phyloP scores from a whole-genome alignment of 257 asterid species.

The Nicotiana noctiflora region DNA sequence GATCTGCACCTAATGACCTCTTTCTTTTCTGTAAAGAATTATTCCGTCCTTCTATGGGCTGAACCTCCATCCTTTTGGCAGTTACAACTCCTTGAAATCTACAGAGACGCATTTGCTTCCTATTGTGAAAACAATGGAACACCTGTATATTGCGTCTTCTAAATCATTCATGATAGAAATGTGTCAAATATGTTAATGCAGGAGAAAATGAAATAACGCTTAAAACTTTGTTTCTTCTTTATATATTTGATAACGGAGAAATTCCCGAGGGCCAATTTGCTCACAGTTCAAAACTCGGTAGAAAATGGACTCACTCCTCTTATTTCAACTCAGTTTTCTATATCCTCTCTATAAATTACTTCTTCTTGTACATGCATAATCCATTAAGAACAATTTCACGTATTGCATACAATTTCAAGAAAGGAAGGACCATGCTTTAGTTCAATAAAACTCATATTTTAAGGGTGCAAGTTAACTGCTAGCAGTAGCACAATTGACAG shows the following conservation, averaged over 20 bases:
- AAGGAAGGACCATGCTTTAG: background rate
- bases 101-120: slow-evolving; percentile 37
- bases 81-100: slow-evolving; percentile 36
- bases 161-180: background rate
- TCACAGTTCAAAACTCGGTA: no score
- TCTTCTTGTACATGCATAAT: background rate
- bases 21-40: slow-evolving; percentile 45
- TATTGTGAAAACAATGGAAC: slow-evolving; percentile 57
- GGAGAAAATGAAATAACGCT: background rate
- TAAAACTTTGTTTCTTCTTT: background rate
- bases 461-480: background rate
- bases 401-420: background rate
- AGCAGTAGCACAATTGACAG: background rate
- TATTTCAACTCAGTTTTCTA: background rate
- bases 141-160: slow-evolving; percentile 40
- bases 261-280: no score
- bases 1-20: slow-evolving; percentile 26
- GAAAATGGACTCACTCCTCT: no score
- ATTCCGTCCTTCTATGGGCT: slow-evolving; percentile 15
- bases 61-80: slow-evolving; percentile 28
- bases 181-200: background rate
- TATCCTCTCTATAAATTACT: background rate
- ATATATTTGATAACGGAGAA: no score
- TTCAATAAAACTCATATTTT: background rate
- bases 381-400: background rate